Conservation (phyloP, 768 basidiomycete genomes). For the Brasilioporus rufonigricans region DNA sequence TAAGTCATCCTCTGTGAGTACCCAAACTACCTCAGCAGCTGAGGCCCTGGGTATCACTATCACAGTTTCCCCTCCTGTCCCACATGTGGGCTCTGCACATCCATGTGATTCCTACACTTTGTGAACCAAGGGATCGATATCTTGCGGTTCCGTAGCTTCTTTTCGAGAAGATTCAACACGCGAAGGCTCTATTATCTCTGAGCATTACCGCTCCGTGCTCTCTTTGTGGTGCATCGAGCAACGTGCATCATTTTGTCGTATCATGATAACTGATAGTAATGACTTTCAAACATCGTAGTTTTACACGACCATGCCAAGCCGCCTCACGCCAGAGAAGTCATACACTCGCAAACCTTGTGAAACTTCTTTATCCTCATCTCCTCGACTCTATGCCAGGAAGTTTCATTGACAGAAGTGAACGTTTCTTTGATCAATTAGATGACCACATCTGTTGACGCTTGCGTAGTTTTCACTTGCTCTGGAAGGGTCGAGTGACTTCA, state of each 20-base stretch:
- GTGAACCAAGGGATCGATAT: slow-evolving; percentile 16
- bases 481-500: slow-evolving; percentile 26
- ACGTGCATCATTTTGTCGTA: slow-evolving; percentile 11
- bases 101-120: slow-evolving; percentile 1
- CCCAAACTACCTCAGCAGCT: slow-evolving; percentile 4
- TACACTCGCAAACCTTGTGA: slow-evolving; percentile 19
- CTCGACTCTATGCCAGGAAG: slow-evolving; percentile 24
- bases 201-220: slow-evolving; percentile 18
- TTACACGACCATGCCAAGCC: background rate
- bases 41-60: background rate
- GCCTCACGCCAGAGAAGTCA: slow-evolving; percentile 5
- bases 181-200: slow-evolving; percentile 24
- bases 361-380: slow-evolving; percentile 15
- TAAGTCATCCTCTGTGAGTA: no score
- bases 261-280: background rate
- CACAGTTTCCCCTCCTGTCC: slow-evolving; percentile 12
- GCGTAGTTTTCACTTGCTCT: slow-evolving; percentile 28
- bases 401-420: slow-evolving; percentile 31
- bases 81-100: slow-evolving; percentile 2
- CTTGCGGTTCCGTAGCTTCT: slow-evolving; percentile 23
- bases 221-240: slow-evolving; percentile 20
- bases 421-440: background rate
- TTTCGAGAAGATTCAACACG: slow-evolving; percentile 28
- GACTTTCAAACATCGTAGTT: slow-evolving; percentile 6
- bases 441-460: background rate